Evolutionary conservation across 73 alveolate genomes (phyloP), one percentile per base, ranked within the genome.

Genomic region (Paraurostyla sp.): DNA sequence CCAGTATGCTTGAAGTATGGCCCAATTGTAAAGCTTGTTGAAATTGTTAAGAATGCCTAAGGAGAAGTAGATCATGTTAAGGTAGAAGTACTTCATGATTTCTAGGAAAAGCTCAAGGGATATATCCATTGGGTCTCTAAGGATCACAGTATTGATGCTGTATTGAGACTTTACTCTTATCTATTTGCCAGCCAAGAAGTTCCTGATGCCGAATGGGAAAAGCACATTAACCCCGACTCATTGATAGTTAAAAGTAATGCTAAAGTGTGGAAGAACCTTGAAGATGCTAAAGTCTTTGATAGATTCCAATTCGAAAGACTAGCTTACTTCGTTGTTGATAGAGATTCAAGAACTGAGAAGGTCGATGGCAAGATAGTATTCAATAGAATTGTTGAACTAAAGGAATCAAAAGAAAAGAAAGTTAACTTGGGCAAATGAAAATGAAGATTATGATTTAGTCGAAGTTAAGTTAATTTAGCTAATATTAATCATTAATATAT

Each of bases 221-320:
- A 92, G 45, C 96, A 93, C 88, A 83, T 97, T 57, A 97, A 97
- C 85, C 99, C 98, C 41, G 92, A 97, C 82, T 96, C 99, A 33
- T 85, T 97, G 35, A 87, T 90, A 2, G 90, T 89, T 48, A 93
- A 93, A 83, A 87, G 54, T 49, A 92, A 94, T 57, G 98, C 99
- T 4, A 83, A 90, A 48, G 92, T 96, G 80, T 93, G 96, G 93
- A 94, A 85, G 92, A 95, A 91, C 81, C 76, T 97, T 33, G 71
- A 91, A 35, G 89, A 83, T 25, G 83, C 94, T 43, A 94, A 98
- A 84, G 93, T 88, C 51, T 91, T 76, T 75, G 99, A 97, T 62
- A 96, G 97, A 76, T 95, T 95, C 98, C 97, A 98, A 93, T 98
- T 98, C 90, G 99, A 97, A 81, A 97, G 99, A 89, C 88, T 96